Conservation (phyloP, 1,284 basidiomycete genomes). For the Marasmius sp. region DNA sequence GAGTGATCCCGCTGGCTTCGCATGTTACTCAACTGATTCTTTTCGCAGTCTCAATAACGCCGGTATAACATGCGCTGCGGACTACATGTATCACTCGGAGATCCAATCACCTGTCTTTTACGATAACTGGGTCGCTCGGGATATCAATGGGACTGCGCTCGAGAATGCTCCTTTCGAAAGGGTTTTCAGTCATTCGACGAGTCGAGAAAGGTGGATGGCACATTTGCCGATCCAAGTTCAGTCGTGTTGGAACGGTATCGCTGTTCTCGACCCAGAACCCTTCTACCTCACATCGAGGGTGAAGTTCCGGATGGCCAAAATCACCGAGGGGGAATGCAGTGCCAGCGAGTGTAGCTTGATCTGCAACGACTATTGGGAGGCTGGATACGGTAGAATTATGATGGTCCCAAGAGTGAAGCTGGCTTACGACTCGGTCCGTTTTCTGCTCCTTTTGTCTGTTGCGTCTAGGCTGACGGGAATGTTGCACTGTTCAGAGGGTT, state of each 20-base stretch:
- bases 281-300: constrained; percentile 76
- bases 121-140: constrained; percentile 96
- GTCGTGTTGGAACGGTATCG: constrained; percentile 96
- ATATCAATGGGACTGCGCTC: constrained; percentile 94
- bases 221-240: constrained; percentile 94
- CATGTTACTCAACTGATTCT: background rate
- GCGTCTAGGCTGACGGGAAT: background rate
- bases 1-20: background rate
- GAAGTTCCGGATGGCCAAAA: constrained; percentile 88
- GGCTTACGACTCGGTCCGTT: constrained; percentile 83
- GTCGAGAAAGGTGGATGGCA: constrained; percentile 62
- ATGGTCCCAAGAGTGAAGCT: constrained; percentile 96
- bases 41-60: constrained; percentile 84
- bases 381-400: constrained; percentile 91
- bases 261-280: constrained; percentile 88
- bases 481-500: constrained; percentile 61
- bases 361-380: constrained; percentile 93
- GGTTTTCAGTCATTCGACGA: constrained; percentile 83
- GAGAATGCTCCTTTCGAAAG: constrained; percentile 95
- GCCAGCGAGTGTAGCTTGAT: constrained; percentile 93
- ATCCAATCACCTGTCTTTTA: constrained; percentile 91
- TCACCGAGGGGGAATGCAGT: constrained; percentile 84
- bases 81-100: constrained; percentile 97
- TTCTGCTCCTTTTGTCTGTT: background rate
- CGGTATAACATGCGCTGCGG: constrained; percentile 93